phyloP scores from a whole-genome alignment of 495 filamentous ascomycete genomes.

The Penicillium paxilli region DNA sequence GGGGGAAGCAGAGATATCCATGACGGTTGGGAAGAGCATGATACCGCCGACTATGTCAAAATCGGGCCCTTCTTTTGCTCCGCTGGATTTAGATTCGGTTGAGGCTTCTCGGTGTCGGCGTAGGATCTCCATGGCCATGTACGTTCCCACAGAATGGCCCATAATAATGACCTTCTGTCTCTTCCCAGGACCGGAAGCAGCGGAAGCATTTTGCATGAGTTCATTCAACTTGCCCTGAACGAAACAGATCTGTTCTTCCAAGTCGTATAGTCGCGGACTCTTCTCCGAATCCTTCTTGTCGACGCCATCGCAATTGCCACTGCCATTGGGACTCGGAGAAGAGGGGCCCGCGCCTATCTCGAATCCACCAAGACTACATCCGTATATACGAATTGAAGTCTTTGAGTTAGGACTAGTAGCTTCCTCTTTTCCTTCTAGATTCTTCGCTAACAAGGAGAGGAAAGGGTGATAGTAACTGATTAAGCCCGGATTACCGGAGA shows the following conservation, averaged over 20 bases:
- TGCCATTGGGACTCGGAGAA: background rate
- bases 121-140: constrained; percentile 73
- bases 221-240: constrained; percentile 28
- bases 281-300: constrained; percentile 3
- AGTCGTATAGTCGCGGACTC: constrained; percentile 19
- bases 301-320: background rate
- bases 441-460: constrained; percentile 49
- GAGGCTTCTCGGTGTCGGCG: constrained; percentile 44
- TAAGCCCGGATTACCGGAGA: constrained; percentile 86
- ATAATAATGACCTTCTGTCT: constrained; percentile 65
- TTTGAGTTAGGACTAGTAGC: background rate
- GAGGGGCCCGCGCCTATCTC: constrained; percentile 30
- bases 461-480: constrained; percentile 80
- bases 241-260: constrained; percentile 64
- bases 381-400: constrained; percentile 53
- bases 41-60: constrained; percentile 60
- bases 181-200: too few relatives aligned
- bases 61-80: constrained; percentile 1
- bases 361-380: constrained; percentile 75
- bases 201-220: background rate
- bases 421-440: constrained; percentile 6
- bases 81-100: background rate
- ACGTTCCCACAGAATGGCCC: constrained; percentile 81
- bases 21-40: constrained; percentile 76
- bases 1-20: constrained; percentile 67